Percentiles rank a stretch among this genome's conserved stretches.
phyloP scores from a whole-genome alignment of 225 moss, liverwort and hornwort species.

The Thuidium tamariscinum region DNA sequence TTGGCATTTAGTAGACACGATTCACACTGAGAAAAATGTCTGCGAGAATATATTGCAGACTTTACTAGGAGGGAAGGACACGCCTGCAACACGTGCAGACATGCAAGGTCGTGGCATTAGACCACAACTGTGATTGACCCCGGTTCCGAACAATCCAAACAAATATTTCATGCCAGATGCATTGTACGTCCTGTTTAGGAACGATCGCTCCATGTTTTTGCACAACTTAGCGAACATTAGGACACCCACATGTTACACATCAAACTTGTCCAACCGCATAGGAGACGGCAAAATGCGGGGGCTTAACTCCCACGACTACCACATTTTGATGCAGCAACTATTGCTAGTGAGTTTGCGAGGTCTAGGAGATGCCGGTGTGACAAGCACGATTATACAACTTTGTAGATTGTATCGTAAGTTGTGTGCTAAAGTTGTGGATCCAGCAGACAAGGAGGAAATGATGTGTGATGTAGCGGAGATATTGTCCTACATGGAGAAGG shows the following conservation, averaged over 20 bases:
- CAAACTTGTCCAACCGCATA: fast-evolving
- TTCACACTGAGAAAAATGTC: no score
- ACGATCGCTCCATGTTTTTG: no score
- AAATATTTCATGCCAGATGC: no score
- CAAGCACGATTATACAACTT: background rate
- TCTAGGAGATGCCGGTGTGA: background rate
- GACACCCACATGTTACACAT: fast-evolving
- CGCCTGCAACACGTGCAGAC: no score
- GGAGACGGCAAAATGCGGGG: background rate
- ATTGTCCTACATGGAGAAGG: background rate
- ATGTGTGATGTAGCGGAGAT: background rate
- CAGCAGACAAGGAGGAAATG: fast-evolving
- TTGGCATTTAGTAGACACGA: no score
- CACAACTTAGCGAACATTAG: background rate
- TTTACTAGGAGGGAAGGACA: no score
- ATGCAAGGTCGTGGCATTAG: no score
- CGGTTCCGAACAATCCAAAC: no score
- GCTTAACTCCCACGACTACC: background rate
- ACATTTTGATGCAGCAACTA: background rate
- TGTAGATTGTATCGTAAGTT: fast-evolving
- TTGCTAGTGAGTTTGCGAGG: background rate
- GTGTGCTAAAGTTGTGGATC: background rate
- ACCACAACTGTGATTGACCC: no score
- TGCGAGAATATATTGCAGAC: no score
- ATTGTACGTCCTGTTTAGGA: no score